Base-by-base conservation (phyloP, 1,284 basidiomycete species). In the Hypsizygus ulmarius region DNA sequence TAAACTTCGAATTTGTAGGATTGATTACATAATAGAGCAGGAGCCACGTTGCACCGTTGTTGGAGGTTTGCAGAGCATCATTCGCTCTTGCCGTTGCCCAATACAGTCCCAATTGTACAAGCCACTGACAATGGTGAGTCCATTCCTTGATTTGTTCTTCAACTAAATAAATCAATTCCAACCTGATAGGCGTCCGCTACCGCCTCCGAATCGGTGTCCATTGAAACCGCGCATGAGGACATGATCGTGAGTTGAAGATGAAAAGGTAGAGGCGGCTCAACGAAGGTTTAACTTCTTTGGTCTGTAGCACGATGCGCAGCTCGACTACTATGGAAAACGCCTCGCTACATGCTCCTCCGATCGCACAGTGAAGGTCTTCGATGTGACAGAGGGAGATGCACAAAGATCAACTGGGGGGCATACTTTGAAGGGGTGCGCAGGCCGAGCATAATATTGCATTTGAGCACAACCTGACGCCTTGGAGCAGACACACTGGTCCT, bases 271-370 rank as follows among this genome's bases (percentile, higher is more conserved):
- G 10, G 35, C 21, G 7, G 35, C 33, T 14, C 19, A 28, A 30
- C 2, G 32, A 29, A 43, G 27, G 32, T 36, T 8, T 44, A 35
- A 54, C 46, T 11, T 21, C 30, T 5, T 32, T 16, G 2, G 37
- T 10, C 32, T 47, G 8, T 43, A 96, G 92, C 96, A 99, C 68
- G 96, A 99, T 67, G 95, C 96, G 18, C 96, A 98, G 66, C 77
- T 99, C 39, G 96, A 99, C 70, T 98, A 96, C 74, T 97, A 97
- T 63, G 95, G 94, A 44, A 96, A 95, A 70, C 81, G 94, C 39
- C 82, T 99, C 2, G 96, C 96, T 3, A 99, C 96, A 1, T 97
- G 94, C 66, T 97, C 93, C 0, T 96, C 93, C 0, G 97, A 99
- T 73, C 81, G 93, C 50, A 97, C 93, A 0, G 89, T 99, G 58